A percentile compares a stretch with the other conserved stretches of the same genome.
Evolutionary conservation across 2,329 filamentous ascomycete genomes (phyloP).

Genomic region (Colletotrichum incanum): DNA sequence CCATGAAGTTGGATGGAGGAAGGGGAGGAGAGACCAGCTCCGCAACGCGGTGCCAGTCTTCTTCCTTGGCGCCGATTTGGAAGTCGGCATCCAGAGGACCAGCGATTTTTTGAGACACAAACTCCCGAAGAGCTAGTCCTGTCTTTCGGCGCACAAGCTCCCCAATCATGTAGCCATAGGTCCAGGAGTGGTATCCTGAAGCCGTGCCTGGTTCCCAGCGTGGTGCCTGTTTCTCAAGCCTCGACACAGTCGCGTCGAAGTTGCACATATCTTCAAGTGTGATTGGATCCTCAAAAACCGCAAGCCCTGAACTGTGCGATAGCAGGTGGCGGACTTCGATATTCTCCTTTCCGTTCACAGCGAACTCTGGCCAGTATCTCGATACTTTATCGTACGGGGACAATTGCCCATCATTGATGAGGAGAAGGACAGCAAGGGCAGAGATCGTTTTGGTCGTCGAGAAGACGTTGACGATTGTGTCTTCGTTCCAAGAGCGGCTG

Average conservation of each 20-base stretch:
- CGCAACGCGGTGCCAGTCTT: conserved; percentile 58
- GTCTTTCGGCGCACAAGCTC: conserved; percentile 59
- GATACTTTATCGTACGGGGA: conserved; percentile 55
- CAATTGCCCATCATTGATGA: conserved; percentile 57
- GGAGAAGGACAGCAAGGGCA: conserved; percentile 55
- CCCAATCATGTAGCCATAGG: conserved; percentile 59
- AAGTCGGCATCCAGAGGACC: conserved; percentile 62
- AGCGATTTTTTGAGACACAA: conserved; percentile 56
- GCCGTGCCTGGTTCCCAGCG: conserved; percentile 62
- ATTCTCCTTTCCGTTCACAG: conserved; percentile 57
- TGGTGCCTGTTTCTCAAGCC: conserved; percentile 58
- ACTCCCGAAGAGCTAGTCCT: conserved; percentile 59
- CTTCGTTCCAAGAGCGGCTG: conserved; percentile 54
- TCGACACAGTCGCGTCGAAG: conserved; percentile 47
- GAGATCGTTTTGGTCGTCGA: conserved; percentile 58
- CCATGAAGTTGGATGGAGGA: neutral
- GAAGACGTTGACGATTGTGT: conserved; percentile 59
- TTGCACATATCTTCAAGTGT: conserved; percentile 54
- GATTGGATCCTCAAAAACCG: conserved; percentile 52
- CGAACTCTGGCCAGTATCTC: conserved; percentile 64
- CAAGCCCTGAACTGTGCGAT: conserved; percentile 56
- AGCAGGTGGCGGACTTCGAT: conserved; percentile 58
- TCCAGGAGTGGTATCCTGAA: conserved; percentile 59
- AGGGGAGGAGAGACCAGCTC: conserved; percentile 51
- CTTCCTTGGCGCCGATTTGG: conserved; percentile 59